Conservation (phyloP, 2,329 filamentous ascomycete species). For the Pyrenochaeta sp. region DNA sequence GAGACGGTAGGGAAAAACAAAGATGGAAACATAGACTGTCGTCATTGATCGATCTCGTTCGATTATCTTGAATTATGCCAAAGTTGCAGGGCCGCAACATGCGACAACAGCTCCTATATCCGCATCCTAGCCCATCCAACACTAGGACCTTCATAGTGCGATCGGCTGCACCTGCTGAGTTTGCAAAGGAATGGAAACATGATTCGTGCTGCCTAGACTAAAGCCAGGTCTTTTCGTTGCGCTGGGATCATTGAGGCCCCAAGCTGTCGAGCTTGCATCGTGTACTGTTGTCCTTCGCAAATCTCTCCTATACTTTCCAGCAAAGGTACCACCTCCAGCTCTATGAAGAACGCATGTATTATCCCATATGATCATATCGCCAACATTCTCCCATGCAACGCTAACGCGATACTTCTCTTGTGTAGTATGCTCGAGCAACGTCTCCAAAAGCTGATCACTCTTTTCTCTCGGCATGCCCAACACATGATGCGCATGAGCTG, state of each 20-base stretch:
- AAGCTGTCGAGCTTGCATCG: conserved; percentile 54
- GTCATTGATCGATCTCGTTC: not conserved
- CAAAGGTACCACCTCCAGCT: conserved; percentile 59
- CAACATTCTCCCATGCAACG: conserved; percentile 58
- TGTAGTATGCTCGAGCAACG: conserved; percentile 59
- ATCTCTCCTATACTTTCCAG: conserved; percentile 60
- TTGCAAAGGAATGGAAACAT: not conserved
- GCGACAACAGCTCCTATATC: no score
- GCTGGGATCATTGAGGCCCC: conserved; percentile 52
- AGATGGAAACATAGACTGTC: not conserved
- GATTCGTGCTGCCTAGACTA: conserved; percentile 8
- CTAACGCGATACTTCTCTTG: conserved; percentile 58
- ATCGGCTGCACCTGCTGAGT: not conserved
- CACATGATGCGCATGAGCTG: conserved; percentile 53
- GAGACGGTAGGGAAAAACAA: not conserved
- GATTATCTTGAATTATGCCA: not conserved
- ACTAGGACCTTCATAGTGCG: not conserved
- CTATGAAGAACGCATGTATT: conserved; percentile 66
- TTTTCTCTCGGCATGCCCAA: conserved; percentile 50
- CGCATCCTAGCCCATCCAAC: no score
- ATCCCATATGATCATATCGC: conserved; percentile 67
- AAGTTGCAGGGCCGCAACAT: not conserved
- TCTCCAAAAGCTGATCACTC: conserved; percentile 48
- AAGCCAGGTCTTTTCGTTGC: conserved; percentile 17
- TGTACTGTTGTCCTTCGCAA: conserved; percentile 66